Conservation (phyloP, 164 flowering plant genomes). For the Kalanchoe fedtschenkoi region DNA sequence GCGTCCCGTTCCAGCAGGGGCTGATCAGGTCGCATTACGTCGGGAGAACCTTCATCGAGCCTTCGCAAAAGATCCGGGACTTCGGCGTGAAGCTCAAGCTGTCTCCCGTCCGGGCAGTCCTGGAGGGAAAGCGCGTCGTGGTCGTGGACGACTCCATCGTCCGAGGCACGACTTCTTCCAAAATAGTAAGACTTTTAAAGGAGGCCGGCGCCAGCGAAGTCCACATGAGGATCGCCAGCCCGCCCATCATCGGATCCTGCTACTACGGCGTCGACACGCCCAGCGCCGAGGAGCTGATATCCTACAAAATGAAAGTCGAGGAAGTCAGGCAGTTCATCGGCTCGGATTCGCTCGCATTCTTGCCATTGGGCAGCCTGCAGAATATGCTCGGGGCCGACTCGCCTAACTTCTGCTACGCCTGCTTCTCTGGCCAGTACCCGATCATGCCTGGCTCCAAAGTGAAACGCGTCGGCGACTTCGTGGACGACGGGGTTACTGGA, state of each 20-base stretch:
- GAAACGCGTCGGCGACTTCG: conserved; percentile 4
- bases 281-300: conserved; percentile 65
- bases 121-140: conserved; percentile 86
- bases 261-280: conserved; percentile 94
- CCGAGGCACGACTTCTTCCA: conserved; percentile 78
- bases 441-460: conserved; percentile 33
- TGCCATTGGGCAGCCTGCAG: conserved; percentile 52
- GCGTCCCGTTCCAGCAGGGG: conserved; percentile 75
- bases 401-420: conserved; percentile 62
- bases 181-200: conserved; percentile 75
- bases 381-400: conserved; percentile 39
- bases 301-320: conserved; percentile 65
- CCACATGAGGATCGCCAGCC: conserved; percentile 94
- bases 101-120: conserved; percentile 62
- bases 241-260: conserved; percentile 78
- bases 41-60: conserved; percentile 87
- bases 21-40: conserved; percentile 79
- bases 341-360: conserved; percentile 71
- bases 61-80: conserved; percentile 80
- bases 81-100: conserved; percentile 85
- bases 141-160: conserved; percentile 98
- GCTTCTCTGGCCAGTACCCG: conserved; percentile 80
- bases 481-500: conserved; percentile 7
- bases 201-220: conserved; percentile 93
- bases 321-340: conserved; percentile 64